Evolutionary conservation across 306 rosid species (phyloP).

Genomic region (Quercus variabilis): DNA sequence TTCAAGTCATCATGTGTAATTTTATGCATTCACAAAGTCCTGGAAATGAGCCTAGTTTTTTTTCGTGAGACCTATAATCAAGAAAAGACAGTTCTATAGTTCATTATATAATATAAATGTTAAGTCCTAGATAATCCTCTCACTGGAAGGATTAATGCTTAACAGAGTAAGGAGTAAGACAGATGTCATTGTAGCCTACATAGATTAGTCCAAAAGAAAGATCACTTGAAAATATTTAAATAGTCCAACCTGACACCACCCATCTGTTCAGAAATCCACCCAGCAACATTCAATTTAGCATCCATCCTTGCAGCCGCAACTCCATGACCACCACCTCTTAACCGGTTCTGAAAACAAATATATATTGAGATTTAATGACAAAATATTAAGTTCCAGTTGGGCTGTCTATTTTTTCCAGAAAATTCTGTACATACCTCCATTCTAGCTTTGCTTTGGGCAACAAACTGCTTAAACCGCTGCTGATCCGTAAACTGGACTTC

Average conservation of each 20-base stretch:
- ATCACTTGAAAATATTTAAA: constrained; percentile 17
- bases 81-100: not conserved
- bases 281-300: constrained; percentile 84
- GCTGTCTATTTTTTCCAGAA: constrained; percentile 1
- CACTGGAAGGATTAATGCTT: not conserved
- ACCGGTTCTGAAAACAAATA: constrained; percentile 63
- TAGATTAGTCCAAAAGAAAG: constrained; percentile 9
- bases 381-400: constrained; percentile 8
- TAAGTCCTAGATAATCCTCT: not conserved
- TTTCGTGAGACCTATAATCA: not conserved
- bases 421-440: constrained; percentile 72
- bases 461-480: constrained; percentile 95
- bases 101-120: not conserved
- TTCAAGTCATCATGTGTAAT: not conserved
- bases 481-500: constrained; percentile 95
- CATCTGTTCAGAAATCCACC: constrained; percentile 96
- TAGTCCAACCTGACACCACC: constrained; percentile 87
- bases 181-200: not conserved
- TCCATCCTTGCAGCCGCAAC: constrained; percentile 98
- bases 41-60: not conserved
- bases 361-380: not conserved
- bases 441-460: constrained; percentile 91
- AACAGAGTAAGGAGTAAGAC: not conserved
- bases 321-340: constrained; percentile 98
- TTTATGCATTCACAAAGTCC: not conserved